Base-by-base conservation (phyloP, 1,139 yeast species). In the Hemisphaericaspora xylanilytica region DNA sequence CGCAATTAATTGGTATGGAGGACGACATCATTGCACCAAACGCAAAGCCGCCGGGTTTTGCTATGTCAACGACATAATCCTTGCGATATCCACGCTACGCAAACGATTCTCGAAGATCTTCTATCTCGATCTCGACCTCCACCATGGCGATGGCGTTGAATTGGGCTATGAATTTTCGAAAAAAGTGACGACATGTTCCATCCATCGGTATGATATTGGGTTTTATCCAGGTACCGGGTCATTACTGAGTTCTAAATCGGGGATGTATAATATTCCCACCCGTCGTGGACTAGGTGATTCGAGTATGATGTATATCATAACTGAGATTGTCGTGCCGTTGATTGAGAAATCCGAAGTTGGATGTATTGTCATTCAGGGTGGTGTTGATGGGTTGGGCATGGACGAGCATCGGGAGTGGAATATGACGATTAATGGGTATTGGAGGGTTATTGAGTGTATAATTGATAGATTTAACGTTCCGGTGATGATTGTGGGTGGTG, bases 91-190 rank as follows among this genome's bases (percentile, higher is more conserved):
- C 34, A 35, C 44, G 2, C 59, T 85, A 9, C 59, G 89, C 22
- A 64, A 64, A 12, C 55, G 58, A 9, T 78, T 63, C 49, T 61
- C 66, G n/a, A 69, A 59, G 27, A 68, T 85, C 0, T 65, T 81
- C 49, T 85, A 85, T 51, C 56, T 85, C 3, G 95, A 85, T 55
- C 58, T 85, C 8, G 95, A 85, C 57, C 55, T 85, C 11, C 94
- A 85, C 52, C 90, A 84, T 55, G 90, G 92, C 0, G 90, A 85
- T 55, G 95, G 89, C 0, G 92, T 85, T 1, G 85, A 82, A 41
- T 61, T 67, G 2, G 88, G 88, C 0, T 85, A 82, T 58, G 65
- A 67, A 41, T 69, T 63, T 45, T 75, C 85, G 0, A 65, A 68
- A 35, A 74, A 71, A 33, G 85, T 85, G 0, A 60, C 73, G 38